Base-by-base conservation (phyloP, 2,329 filamentous ascomycete species). In the Cordyceps javanica region DNA sequence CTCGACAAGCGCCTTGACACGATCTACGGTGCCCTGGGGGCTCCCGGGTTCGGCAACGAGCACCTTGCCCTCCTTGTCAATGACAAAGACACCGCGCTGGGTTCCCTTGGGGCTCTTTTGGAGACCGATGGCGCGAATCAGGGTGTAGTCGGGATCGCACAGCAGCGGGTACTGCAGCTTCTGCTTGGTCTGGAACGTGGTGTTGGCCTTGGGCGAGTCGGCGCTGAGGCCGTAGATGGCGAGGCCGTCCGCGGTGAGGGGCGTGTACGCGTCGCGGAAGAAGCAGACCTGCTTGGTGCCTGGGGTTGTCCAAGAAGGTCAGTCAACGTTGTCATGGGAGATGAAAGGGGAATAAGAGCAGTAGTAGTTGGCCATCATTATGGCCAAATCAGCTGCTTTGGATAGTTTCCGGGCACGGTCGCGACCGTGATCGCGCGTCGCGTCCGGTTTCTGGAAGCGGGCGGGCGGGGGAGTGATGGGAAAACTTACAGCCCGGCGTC, bases 271-370 rank as follows among this genome's bases (percentile, higher is more conserved):
- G 79, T 97, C 92, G 68, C 94, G 88, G 82, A 99, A 97, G 64
- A 93, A 79, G 75, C 92, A 97, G 61, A 82, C 94, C 80, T 99
- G 94, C 59, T 81, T 94, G 58, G 91, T 97, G 80, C 93, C 92
- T 96, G 46, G 30, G n/a, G 26, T 30, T 26, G 58, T 26, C 38
- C n/a, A n/a, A n/a, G n/a, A n/a, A 16, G 13, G 36, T 19, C 23
- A 46, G 52, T 21, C n/a, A 42, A 38, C 38, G 16, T 9, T 44
- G 26, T 53, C n/a, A n/a, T 21, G n/a, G 19, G 16, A 4, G 30
- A 21, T 0, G 14, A 13, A 7, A 14, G 38, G n/a, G n/a, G n/a
- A n/a, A n/a, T n/a, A n/a, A n/a, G n/a, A n/a, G n/a, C n/a, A n/a
- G n/a, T n/a, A n/a, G n/a, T n/a, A n/a, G n/a, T n/a, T n/a, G n/a